Evolutionary conservation across 352 stramenopile genomes (phyloP), one percentile per base, ranked within the genome.

Genomic region (Nothophytophthora sp.): DNA sequence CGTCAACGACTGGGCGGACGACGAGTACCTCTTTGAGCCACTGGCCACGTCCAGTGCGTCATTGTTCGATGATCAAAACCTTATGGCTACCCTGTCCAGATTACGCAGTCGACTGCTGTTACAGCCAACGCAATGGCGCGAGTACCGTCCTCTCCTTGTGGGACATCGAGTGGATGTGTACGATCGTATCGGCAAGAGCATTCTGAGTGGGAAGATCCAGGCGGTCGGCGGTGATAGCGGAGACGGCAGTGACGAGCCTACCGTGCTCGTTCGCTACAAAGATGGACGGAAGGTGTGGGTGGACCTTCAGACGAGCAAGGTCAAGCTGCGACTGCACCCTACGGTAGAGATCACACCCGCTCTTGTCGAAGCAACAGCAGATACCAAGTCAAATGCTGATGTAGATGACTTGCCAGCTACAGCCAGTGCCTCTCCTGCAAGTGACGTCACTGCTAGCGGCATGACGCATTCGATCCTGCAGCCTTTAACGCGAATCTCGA

Each of bases 131-230:
- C 63, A 67, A 24, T 76, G 62, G 61, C 16, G 25, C 13, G 43
- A 60, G 16, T 63, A 76, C 16, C 29, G 20, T 8, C 24, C 35
- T 9, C 25, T 63, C 24, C 37, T 76, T 4, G 28, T 50, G 4
- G 61, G 62, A 3, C 57, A 70, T 11, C 66, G 58, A 15, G 44
- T 67, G 2, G 66, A 73, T 24, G 35, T 73, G 12, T 70, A 70
- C 24, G 47, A 70, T 24, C 56, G 53, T 25, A 35, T 30, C 7
- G 24, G 41, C 2, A 61, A 63, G 20, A 67, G 32, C 1, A 62
- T 70, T 3, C 34, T 44, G 35, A 63, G 35, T 8, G 57, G 51
- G 12, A 70, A 63, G 25, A 60, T 76, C 18, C 23, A 61, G 16
- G 40, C 40, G 15, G 33, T 53, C 12, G 34, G 32, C 2, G 34